Evolutionary conservation across 768 basidiomycete species (phyloP), one percentile per base, ranked within the genome.

Genomic region (Pleurotus ostreatus): DNA sequence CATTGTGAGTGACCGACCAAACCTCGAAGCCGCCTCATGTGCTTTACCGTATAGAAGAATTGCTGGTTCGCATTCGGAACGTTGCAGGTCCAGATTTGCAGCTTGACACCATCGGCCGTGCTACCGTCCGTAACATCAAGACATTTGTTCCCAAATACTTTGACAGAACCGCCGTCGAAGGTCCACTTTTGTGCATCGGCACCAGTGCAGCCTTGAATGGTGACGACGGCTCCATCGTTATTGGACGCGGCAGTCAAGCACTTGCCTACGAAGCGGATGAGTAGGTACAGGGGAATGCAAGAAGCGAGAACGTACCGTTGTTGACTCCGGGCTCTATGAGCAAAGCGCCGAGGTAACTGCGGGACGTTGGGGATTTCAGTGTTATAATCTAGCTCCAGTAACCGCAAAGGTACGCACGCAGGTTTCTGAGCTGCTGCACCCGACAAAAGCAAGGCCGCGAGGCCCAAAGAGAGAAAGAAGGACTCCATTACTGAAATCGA

Each of bases 181-280:
- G 60, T 61, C 55, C 65, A 68, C 56, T 63, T 66, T 46, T 64
- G 63, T 55, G 57, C 37, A 37, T 44, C 45, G 30, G 60, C 55
- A 22, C 59, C 57, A 38, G 60, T 63, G 58, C 63, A 61, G 8
- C 62, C 61, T 53, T 63, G 58, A 26, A 69, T 57, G 16, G 54
- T 57, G 38, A 70, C 63, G 12, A 63, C 55, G 9, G 69, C 63
- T 34, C 69, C 69, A 52, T 70, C 58, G 18, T 57, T 57, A 47
- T 67, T 65, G n/a, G 63, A 65, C 13, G 59, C 56, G 37, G 65
- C 64, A 18, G 67, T 67, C 20, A 70, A 34, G 49, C 68, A 70
- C 49, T 67, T 65, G 38, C 58, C 63, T 47, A 30, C 23, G 4
- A 30, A 44, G 20, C 12, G 15, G 12, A n/a, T 16, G 16, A 18